Evolutionary conservation across 768 basidiomycete species (phyloP).

Genomic region (Boletus sp.): DNA sequence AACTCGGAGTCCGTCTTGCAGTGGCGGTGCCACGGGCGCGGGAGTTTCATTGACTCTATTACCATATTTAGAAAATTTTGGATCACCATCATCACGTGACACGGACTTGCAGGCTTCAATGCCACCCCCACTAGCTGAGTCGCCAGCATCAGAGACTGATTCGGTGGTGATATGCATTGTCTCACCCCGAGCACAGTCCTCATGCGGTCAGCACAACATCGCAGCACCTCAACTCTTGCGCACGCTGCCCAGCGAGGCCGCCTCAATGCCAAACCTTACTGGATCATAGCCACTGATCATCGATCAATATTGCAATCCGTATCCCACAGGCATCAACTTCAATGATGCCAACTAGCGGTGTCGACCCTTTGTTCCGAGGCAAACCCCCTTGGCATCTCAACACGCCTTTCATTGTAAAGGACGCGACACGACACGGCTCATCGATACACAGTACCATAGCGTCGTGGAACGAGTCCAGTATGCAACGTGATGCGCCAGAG

Average conservation of each 20-base stretch:
- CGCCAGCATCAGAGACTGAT: too few relatives aligned
- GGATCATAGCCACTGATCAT: background rate
- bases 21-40: too few relatives aligned
- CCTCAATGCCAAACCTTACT: too few relatives aligned
- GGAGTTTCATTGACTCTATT: too few relatives aligned
- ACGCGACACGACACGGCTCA: slow-evolving; percentile 5
- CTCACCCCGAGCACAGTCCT: background rate
- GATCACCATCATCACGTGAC: too few relatives aligned
- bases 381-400: background rate
- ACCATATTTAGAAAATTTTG: too few relatives aligned
- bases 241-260: background rate
- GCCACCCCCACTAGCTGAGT: too few relatives aligned
- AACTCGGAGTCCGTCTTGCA: too few relatives aligned
- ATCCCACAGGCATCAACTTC: too few relatives aligned
- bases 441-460: slow-evolving; percentile 31
- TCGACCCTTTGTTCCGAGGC: background rate
- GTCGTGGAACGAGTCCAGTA: background rate
- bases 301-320: background rate
- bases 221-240: too few relatives aligned
- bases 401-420: background rate
- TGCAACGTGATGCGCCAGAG: background rate
- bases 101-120: too few relatives aligned
- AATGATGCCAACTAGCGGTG: too few relatives aligned
- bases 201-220: background rate
- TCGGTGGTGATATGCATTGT: background rate